Conservation (phyloP, 1,284 basidiomycete genomes). For the Nidula niveotomentosa region DNA sequence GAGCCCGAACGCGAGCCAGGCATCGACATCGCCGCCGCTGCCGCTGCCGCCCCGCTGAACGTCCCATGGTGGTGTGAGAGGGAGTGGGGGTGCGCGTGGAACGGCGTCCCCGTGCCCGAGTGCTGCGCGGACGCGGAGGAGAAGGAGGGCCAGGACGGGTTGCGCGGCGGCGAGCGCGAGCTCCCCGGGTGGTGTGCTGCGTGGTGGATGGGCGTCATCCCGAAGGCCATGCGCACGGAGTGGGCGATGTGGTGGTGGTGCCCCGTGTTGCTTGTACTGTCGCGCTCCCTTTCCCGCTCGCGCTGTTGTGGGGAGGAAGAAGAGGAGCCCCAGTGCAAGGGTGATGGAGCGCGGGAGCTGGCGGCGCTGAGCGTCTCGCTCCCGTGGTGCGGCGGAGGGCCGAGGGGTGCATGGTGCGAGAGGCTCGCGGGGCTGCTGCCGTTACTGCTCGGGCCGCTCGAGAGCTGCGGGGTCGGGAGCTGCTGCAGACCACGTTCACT, state of each 20-base stretch:
- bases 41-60: neutral
- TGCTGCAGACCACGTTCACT: conserved; percentile 31
- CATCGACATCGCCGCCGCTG: conserved; percentile 27
- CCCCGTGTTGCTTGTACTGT: neutral
- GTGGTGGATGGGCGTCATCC: conserved; percentile 80
- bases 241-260: conserved; percentile 71
- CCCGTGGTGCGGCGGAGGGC: conserved; percentile 12
- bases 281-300: conserved; percentile 5
- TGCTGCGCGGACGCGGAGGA: conserved; percentile 22
- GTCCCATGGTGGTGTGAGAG: neutral
- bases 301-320: conserved; percentile 10
- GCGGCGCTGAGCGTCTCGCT: conserved; percentile 35
- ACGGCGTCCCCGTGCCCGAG: conserved; percentile 21
- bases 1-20: conserved; percentile 59
- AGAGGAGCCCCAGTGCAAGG: conserved; percentile 30
- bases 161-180: conserved; percentile 26
- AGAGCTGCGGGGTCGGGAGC: conserved; percentile 57
- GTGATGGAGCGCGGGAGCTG: conserved; percentile 53
- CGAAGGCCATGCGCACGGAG: conserved; percentile 81
- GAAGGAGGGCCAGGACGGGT: conserved; percentile 35
- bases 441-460: conserved; percentile 57
- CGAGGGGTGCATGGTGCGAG: conserved; percentile 24
- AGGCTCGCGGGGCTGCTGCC: conserved; percentile 54
- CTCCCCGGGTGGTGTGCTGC: too few species aligned
- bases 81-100: conserved; percentile 8